A percentile compares a stretch with the other conserved stretches of the same genome.
Conservation (phyloP, 306 rosid genomes). For the Prunus campanulata region DNA sequence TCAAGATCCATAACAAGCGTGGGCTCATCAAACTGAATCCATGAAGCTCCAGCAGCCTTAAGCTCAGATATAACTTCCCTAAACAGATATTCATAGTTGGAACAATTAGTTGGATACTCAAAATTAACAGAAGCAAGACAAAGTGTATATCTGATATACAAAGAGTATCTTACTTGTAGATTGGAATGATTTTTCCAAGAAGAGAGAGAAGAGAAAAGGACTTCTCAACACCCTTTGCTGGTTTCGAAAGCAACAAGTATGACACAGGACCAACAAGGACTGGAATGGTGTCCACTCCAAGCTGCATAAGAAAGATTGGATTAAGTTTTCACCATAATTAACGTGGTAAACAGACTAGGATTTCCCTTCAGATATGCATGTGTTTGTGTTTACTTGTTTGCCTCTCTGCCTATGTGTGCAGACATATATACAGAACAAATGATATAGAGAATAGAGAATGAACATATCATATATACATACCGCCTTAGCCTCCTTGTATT, state of each 20-base stretch:
- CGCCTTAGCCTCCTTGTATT: constrained; percentile 95
- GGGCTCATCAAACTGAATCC: constrained; percentile 91
- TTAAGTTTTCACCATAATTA: constrained; percentile 2
- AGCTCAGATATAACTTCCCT: constrained; percentile 89
- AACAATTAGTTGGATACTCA: constrained; percentile 17
- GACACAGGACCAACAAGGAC: constrained; percentile 88
- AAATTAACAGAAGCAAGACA: neutral
- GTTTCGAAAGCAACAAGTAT: constrained; percentile 84
- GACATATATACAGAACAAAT: neutral
- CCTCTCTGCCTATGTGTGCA: neutral
- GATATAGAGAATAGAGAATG: neutral
- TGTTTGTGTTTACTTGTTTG: neutral
- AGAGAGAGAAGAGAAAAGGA: constrained; percentile 75
- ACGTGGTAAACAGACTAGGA: neutral
- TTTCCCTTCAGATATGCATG: neutral
- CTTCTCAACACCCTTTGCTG: constrained; percentile 88
- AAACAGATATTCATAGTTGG: constrained; percentile 16
- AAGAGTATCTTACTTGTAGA: constrained; percentile 66
- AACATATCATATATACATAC: constrained; percentile 37
- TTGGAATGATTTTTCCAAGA: constrained; percentile 61
- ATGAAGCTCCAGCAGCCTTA: constrained; percentile 89
- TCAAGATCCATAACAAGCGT: constrained; percentile 84
- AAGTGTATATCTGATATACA: neutral
- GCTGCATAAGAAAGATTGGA: constrained; percentile 43
- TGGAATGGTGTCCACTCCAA: constrained; percentile 77